Base-by-base conservation (phyloP, 139 green algal genomes). In the Volvox reticuliferus region DNA sequence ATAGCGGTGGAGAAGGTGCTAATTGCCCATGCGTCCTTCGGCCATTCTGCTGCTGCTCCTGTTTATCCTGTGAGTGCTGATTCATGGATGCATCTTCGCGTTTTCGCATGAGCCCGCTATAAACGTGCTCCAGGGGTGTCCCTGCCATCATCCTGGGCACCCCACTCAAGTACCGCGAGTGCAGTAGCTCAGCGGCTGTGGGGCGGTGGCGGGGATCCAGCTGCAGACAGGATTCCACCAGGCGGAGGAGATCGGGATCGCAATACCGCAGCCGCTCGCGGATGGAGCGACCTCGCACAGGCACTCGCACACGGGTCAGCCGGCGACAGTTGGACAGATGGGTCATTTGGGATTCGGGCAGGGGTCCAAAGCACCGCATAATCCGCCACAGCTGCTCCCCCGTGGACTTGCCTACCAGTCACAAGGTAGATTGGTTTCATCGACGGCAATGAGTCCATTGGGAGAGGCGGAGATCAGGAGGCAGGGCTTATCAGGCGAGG, bases 321-420 rank as follows among this genome's bases (percentile, higher is more conserved):
- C n/a, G 80, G 19, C 24, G 32, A 65, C 91, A 67, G 18, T 33
- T 36, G 2, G 84, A 24, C 78, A 96, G 88, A 61, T 82, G 83
- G 12, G 67, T 75, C 65, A 71, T 75, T 55, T 96, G 93, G 32
- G 69, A 9, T 12, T 67, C 32, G 0, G 92, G 91, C 32, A 98
- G 93, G 22, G 50, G 65, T 0, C 95, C 94, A 37, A 97, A 86
- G 65, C 90, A 92, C 75, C 92, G 92, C 77, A 96, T 92, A n/a
- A 97, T 95, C 50, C 94, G 93, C 91, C 94, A 97, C 79, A 98
- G 93, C 95, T 97, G 95, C 82, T 97, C 95, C 16, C 97, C 91
- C 92, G 97, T 96, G 35, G 83, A 88, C 55, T 50, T 82, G 76
- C 63, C 79, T 87, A n/a, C 79, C 21, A 68, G 33, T 24, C 37